Percentiles rank a stretch among this genome's conserved stretches.
Conservation (phyloP, 768 basidiomycete genomes). For the Lactarius hatsudake region DNA sequence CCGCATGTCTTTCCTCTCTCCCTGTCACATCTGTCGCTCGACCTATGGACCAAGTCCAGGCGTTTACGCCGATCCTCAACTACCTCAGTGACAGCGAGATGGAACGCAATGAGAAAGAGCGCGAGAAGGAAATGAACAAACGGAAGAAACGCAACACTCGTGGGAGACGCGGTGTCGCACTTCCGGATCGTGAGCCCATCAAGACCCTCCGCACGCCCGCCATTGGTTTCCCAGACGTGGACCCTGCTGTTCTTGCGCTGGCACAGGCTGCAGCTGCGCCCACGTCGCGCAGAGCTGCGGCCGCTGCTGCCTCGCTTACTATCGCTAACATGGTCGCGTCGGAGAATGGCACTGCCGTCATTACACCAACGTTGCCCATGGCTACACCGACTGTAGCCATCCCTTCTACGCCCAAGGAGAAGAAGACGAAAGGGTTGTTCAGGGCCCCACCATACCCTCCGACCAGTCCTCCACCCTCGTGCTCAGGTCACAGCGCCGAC, state of each 20-base stretch:
- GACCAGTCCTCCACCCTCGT: slow-evolving; percentile 55
- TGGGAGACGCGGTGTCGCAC: slow-evolving; percentile 69
- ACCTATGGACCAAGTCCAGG: slow-evolving; percentile 69
- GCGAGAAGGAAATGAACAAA: slow-evolving; percentile 89
- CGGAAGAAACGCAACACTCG: slow-evolving; percentile 84
- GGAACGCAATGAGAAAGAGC: slow-evolving; percentile 84
- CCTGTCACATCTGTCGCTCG: slow-evolving; percentile 69
- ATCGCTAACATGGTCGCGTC: slow-evolving; percentile 92
- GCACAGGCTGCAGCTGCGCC: slow-evolving; percentile 65
- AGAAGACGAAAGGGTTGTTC: slow-evolving; percentile 69
- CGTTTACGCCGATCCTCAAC: slow-evolving; percentile 87
- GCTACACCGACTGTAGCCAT: slow-evolving; percentile 37
- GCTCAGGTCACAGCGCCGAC: slow-evolving; percentile 60
- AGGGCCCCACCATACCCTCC: slow-evolving; percentile 62
- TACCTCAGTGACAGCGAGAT: slow-evolving; percentile 87
- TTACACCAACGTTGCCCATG: slow-evolving; percentile 45
- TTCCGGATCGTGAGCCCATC: slow-evolving; percentile 92
- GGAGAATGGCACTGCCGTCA: slow-evolving; percentile 71
- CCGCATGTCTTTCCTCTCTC: slow-evolving; percentile 82
- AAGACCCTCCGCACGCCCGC: slow-evolving; percentile 90
- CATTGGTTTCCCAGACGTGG: slow-evolving; percentile 78
- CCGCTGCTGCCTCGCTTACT: slow-evolving; percentile 76
- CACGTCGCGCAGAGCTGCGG: slow-evolving; percentile 77
- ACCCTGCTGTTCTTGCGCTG: slow-evolving; percentile 64
- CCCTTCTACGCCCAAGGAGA: slow-evolving; percentile 52